A percentile compares a stretch with the other conserved stretches of the same genome.
These are phyloP conservation scores for Achlya hypogyna DNA, from an alignment of 352 stramenopile species.

Conservation along the genomic window DNA sequence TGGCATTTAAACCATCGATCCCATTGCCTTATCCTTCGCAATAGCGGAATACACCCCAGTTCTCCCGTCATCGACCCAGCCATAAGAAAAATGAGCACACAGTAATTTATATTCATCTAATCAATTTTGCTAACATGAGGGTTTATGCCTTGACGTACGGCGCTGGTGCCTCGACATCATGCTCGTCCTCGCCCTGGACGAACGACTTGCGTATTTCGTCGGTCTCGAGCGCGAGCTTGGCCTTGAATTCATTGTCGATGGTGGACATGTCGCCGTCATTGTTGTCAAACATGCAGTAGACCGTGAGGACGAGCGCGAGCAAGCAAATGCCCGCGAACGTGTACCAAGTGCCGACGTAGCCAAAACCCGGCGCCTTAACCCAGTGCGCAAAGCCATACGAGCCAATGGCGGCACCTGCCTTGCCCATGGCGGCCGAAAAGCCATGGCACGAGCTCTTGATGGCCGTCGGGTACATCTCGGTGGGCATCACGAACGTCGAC, in stretches of 20 bases:
- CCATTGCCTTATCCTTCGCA: too few relatives aligned
- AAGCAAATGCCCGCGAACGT: conserved; percentile 25
- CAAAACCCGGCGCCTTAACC: conserved; percentile 16
- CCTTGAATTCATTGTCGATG: conserved; percentile 25
- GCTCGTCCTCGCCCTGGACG: too few relatives aligned
- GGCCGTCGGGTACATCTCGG: conserved; percentile 67
- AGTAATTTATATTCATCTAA: too few relatives aligned
- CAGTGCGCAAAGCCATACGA: conserved; percentile 38
- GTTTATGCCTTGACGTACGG: too few relatives aligned
- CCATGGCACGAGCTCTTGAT: conserved; percentile 82
- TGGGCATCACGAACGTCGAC: too few relatives aligned
- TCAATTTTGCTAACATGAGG: too few relatives aligned
- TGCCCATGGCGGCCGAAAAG: too few relatives aligned
- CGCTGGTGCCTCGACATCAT: too few relatives aligned
- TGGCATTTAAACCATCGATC: too few relatives aligned
- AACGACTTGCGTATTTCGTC: conserved; percentile 34
- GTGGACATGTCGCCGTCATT: conserved; percentile 7
- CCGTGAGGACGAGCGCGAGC: conserved; percentile 22
- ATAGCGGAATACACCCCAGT: too few relatives aligned
- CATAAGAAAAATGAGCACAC: too few relatives aligned
- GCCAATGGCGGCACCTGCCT: conserved; percentile 60
- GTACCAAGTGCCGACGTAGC: conserved; percentile 23
- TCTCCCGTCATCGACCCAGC: too few relatives aligned
- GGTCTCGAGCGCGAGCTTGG: conserved; percentile 10
- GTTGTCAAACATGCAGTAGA: conserved; percentile 27